Conservation (phyloP, 139 green algal species). For the Micractinium sp. region DNA sequence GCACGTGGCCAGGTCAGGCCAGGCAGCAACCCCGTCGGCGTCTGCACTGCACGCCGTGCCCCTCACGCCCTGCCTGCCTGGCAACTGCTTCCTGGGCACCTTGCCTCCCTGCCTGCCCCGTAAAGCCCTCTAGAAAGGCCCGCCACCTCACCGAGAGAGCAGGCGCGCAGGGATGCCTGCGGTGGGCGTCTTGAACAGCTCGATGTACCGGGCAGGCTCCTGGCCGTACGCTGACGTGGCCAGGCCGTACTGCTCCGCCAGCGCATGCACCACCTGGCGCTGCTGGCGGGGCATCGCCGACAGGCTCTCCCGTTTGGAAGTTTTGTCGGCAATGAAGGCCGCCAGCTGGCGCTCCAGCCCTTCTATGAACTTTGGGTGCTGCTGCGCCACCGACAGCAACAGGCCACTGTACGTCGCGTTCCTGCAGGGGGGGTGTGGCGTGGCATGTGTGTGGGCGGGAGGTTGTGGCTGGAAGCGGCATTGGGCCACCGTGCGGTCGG, state of each 20-base stretch:
- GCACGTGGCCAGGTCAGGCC: neutral
- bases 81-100: no score
- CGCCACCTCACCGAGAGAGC: slow-evolving; percentile 38
- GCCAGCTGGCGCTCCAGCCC: slow-evolving; percentile 64
- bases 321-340: slow-evolving; percentile 52
- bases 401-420: slow-evolving; percentile 39
- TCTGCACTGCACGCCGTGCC: no score
- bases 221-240: slow-evolving; percentile 49
- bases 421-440: slow-evolving; percentile 6
- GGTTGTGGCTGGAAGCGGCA: no score
- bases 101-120: no score
- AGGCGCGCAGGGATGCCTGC: slow-evolving; percentile 44
- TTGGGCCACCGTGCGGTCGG: neutral
- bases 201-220: slow-evolving; percentile 56
- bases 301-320: slow-evolving; percentile 42
- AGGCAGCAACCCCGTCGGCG: neutral
- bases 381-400: slow-evolving; percentile 61
- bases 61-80: no score
- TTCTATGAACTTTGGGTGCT: slow-evolving; percentile 50
- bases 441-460: neutral
- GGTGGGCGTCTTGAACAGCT: slow-evolving; percentile 63
- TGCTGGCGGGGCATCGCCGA: slow-evolving; percentile 53
- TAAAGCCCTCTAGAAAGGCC: no score
- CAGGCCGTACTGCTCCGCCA: slow-evolving; percentile 70
- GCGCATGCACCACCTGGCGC: slow-evolving; percentile 63